Evolutionary conservation across 129 eudicot species (phyloP).

Genomic region (Silybum marianum): DNA sequence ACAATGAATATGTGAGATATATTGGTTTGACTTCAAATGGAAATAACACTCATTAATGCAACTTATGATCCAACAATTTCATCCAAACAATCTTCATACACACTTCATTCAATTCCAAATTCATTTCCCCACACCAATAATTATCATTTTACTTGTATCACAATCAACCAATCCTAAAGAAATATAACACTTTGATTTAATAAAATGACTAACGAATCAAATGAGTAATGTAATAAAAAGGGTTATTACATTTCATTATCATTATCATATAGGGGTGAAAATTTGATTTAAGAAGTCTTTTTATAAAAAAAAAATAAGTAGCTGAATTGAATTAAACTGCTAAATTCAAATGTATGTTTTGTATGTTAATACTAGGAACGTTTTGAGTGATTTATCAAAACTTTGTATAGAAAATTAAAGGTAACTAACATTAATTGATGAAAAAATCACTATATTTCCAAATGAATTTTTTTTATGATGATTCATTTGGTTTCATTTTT

Average conservation of each 20-base stretch:
- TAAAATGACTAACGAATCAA: too few relatives aligned
- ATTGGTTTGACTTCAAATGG: constrained; percentile 14
- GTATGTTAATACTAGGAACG: neutral
- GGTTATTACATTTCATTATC: neutral
- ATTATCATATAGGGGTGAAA: neutral
- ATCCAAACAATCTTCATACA: constrained; percentile 20
- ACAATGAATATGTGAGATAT: neutral
- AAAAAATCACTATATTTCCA: neutral
- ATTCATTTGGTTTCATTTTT: too few relatives aligned
- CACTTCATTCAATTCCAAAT: neutral
- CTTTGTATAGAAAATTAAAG: too few relatives aligned
- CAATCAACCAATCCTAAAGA: neutral
- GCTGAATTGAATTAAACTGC: neutral
- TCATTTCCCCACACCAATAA: neutral
- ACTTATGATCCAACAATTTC: neutral
- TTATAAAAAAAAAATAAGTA: too few relatives aligned
- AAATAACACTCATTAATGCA: neutral
- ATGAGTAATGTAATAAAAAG: too few relatives aligned
- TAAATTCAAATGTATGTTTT: neutral
- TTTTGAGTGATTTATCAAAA: too few relatives aligned
- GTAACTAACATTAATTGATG: neutral
- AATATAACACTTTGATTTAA: neutral
- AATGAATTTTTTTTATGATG: neutral
- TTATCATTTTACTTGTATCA: neutral
- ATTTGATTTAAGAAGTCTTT: neutral